These are phyloP conservation scores for Zasmidium citrigriseum DNA, from an alignment of 2,329 filamentous ascomycete genomes.

Conservation along the genomic window DNA sequence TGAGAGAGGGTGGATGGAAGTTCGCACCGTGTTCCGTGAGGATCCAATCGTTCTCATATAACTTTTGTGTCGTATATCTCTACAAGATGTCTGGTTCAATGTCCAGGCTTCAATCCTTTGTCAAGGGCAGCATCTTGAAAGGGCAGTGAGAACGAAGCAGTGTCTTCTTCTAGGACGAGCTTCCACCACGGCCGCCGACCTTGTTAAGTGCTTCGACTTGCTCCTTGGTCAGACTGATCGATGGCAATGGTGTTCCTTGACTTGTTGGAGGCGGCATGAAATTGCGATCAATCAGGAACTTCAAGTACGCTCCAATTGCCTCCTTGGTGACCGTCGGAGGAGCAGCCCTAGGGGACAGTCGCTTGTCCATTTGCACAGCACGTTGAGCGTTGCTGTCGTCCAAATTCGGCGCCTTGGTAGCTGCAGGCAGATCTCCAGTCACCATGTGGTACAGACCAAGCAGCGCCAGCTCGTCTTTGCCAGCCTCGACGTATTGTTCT, in stretches of 20 bases:
- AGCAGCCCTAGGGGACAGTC: constrained; percentile 39
- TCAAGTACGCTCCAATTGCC: constrained; percentile 63
- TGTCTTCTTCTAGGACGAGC: constrained; percentile 3
- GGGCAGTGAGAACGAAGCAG: too few species aligned
- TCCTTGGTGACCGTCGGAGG: constrained; percentile 60
- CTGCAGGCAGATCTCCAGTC: constrained; percentile 67
- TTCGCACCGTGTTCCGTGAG: too few species aligned
- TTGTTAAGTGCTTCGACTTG: constrained; percentile 52
- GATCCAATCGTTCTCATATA: neutral
- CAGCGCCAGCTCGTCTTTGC: constrained; percentile 70
- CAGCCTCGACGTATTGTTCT: constrained; percentile 66
- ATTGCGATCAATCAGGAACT: constrained; percentile 63
- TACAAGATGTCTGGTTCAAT: too few species aligned
- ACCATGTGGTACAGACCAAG: constrained; percentile 76
- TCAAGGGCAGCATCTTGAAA: too few species aligned
- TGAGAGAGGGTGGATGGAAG: too few species aligned
- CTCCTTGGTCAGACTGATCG: constrained; percentile 45
- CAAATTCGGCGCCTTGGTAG: constrained; percentile 71
- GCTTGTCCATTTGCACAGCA: constrained; percentile 62
- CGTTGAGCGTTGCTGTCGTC: constrained; percentile 69
- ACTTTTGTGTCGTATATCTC: neutral
- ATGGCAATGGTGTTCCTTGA: constrained; percentile 41
- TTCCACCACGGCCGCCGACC: constrained; percentile 55
- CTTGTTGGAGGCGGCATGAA: constrained; percentile 57
- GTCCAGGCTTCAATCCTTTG: too few species aligned